A percentile compares a stretch with the other conserved stretches of the same genome.
Evolutionary conservation across 2,329 filamentous ascomycete species (phyloP).

Genomic region (Dothistroma pini): DNA sequence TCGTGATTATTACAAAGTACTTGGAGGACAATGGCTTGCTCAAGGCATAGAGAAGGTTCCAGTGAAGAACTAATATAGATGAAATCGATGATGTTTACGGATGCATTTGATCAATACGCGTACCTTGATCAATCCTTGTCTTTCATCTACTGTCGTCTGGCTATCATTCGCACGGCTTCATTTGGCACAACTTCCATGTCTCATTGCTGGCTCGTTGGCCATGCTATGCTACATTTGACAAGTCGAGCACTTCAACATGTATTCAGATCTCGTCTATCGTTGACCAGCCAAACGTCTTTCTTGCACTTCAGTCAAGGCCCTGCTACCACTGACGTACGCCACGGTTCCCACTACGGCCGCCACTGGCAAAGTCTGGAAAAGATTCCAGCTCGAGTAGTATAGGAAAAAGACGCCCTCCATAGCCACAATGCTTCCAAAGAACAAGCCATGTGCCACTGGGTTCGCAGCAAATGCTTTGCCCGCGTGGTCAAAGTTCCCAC

Average conservation of each 20-base stretch:
- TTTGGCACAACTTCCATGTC: neutral
- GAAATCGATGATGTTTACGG: neutral
- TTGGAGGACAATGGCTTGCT: constrained; percentile 61
- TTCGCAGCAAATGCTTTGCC: constrained; percentile 69
- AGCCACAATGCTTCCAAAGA: constrained; percentile 80
- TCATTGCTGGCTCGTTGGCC: neutral
- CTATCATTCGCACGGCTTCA: neutral
- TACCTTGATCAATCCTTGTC: neutral
- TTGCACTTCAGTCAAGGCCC: constrained; percentile 91
- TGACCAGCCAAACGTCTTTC: constrained; percentile 73
- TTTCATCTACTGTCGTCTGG: no score
- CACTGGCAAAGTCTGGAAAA: constrained; percentile 82
- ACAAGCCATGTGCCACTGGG: constrained; percentile 76
- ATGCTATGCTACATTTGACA: neutral
- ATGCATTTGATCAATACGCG: neutral
- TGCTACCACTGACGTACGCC: constrained; percentile 80
- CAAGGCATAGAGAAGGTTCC: constrained; percentile 6
- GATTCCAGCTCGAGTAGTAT: constrained; percentile 88
- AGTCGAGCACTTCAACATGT: neutral
- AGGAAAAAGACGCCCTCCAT: constrained; percentile 93
- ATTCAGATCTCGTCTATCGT: constrained; percentile 43
- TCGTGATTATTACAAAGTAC: constrained; percentile 78
- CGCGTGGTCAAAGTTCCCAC: constrained; percentile 78
- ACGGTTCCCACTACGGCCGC: constrained; percentile 64
- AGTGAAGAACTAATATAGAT: neutral